These are phyloP conservation scores for Pestalotiopsis sp. DNA, from an alignment of 2,329 filamentous ascomycete species.

Conservation along the genomic window DNA sequence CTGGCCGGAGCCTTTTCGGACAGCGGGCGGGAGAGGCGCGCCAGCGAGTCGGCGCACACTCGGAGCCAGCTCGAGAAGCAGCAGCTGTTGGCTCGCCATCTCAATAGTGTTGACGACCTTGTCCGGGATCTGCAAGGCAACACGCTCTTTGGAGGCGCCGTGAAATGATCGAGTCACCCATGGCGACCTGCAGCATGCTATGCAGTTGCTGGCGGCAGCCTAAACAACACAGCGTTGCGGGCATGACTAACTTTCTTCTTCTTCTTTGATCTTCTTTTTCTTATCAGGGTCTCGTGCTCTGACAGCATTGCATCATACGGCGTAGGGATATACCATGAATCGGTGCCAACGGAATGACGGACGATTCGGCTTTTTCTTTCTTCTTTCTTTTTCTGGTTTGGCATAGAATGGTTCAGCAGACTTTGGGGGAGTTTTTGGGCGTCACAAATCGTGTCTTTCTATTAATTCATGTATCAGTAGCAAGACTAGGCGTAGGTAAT, in stretches of 20 bases:
- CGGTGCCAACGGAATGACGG: not conserved
- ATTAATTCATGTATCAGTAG: not conserved
- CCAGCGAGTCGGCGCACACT: slow-evolving; percentile 45
- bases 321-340: not conserved
- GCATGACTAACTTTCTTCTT: too few species aligned
- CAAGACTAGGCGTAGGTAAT: not conserved
- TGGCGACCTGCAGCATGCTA: not conserved
- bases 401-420: not conserved
- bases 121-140: slow-evolving; percentile 82
- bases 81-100: slow-evolving; percentile 71
- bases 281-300: not conserved
- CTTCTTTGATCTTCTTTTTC: not conserved
- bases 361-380: not conserved
- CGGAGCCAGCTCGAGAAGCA: slow-evolving; percentile 82
- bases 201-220: not conserved
- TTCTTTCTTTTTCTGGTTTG: not conserved
- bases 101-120: slow-evolving; percentile 82
- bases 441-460: not conserved
- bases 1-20: slow-evolving; percentile 57
- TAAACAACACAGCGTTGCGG: not conserved
- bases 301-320: not conserved
- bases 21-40: slow-evolving; percentile 20
- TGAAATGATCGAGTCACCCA: slow-evolving; percentile 36
- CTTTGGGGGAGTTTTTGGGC: not conserved
- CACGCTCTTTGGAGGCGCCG: slow-evolving; percentile 62